Conservation (phyloP, 345 rosid species). For the Balakata baccata region DNA sequence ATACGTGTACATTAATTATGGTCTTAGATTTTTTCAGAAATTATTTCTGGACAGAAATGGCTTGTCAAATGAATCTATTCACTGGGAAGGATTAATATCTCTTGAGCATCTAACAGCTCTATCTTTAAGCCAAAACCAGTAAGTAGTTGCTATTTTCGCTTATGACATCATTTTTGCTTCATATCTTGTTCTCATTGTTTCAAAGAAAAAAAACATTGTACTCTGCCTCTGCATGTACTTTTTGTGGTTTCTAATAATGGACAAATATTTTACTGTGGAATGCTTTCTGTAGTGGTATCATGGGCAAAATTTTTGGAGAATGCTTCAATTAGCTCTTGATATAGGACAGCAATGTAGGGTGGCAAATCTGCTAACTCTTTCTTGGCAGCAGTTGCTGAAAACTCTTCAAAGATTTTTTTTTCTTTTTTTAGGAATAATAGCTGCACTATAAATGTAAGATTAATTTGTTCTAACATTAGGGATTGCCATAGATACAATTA, state of each 20-base stretch:
- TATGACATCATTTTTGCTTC: background rate
- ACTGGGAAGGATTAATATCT: constrained; percentile 64
- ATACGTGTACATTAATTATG: background rate
- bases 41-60: constrained; percentile 59
- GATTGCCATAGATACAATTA: background rate
- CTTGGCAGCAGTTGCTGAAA: background rate
- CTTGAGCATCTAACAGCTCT: constrained; percentile 55
- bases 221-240: background rate
- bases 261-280: background rate
- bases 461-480: background rate
- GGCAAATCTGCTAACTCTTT: background rate
- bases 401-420: too few species aligned
- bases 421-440: background rate
- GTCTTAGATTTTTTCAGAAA: constrained; percentile 51
- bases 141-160: constrained; percentile 21
- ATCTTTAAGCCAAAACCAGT: constrained; percentile 68
- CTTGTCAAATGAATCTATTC: constrained; percentile 56
- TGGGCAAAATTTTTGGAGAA: background rate
- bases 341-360: background rate
- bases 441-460: background rate
- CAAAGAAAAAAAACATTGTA: background rate
- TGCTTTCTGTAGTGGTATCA: background rate
- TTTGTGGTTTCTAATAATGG: background rate
- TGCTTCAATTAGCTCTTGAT: too few species aligned
- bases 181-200: constrained; percentile 3